Conservation (phyloP, 352 stramenopile genomes). For the Pythium oligandrum region DNA sequence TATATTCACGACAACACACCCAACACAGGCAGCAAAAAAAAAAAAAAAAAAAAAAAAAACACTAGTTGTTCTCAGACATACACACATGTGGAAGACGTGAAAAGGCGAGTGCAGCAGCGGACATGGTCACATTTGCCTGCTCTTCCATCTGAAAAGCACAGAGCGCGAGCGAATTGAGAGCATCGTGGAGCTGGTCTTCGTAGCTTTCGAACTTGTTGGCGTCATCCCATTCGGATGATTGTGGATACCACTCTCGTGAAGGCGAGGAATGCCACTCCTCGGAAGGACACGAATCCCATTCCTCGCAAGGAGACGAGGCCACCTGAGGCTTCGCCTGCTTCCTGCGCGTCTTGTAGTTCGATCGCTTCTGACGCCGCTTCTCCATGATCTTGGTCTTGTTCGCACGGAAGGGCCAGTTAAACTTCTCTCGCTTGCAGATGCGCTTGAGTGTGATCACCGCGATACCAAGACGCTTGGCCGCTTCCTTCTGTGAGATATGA, state of each 20-base stretch:
- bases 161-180: conserved; percentile 16
- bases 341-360: neutral
- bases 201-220: neutral
- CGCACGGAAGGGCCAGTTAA: conserved; percentile 51
- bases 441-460: conserved; percentile 71
- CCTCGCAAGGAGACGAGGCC: neutral
- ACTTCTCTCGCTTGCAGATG: conserved; percentile 44
- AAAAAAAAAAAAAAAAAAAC: too few species aligned
- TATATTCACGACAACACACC: too few species aligned
- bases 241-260: too few species aligned
- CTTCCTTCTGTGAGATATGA: conserved; percentile 43
- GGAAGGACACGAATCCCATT: neutral
- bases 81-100: conserved; percentile 17
- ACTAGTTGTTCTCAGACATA: conserved; percentile 16
- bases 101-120: conserved; percentile 16
- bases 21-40: too few species aligned
- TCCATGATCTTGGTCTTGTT: conserved; percentile 15
- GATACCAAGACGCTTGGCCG: conserved; percentile 34
- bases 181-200: neutral
- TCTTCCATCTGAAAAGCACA: conserved; percentile 17
- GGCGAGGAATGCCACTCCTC: neutral
- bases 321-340: neutral
- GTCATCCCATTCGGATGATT: neutral
- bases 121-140: conserved; percentile 4
- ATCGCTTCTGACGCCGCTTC: neutral